phyloP scores from a whole-genome alignment of 83 land plant species.

The Diphasiastrum complanatum region DNA sequence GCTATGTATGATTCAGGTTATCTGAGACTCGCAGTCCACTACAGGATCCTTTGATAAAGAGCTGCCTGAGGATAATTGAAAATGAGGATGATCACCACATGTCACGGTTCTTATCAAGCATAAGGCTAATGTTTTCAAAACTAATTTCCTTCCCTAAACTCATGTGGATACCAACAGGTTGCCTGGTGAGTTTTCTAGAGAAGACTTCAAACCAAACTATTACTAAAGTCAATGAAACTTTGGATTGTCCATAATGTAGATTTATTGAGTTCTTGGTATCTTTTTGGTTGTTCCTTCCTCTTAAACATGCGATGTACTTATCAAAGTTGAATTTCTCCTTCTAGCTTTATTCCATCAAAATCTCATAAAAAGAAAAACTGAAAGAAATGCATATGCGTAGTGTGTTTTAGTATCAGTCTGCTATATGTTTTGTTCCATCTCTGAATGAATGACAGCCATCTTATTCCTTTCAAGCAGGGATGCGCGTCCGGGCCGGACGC shows the following conservation, averaged over 20 bases:
- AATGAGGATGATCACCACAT: slow-evolving; percentile 9
- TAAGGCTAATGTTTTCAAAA: slow-evolving; percentile 46
- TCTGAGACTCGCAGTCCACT: slow-evolving; percentile 54
- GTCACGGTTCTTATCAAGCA: slow-evolving; percentile 28
- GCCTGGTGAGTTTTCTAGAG: slow-evolving; percentile 48
- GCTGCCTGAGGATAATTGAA: slow-evolving; percentile 54
- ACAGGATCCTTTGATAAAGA: slow-evolving; percentile 58
- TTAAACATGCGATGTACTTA: no score
- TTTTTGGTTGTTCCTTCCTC: background rate
- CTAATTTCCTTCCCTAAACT: slow-evolving; percentile 52
- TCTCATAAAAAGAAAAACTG: no score
- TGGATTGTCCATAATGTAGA: background rate
- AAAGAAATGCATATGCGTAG: no score
- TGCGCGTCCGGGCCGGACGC: no score
- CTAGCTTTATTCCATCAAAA: no score
- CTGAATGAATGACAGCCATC: no score
- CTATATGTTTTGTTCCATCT: no score
- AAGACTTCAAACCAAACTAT: background rate
- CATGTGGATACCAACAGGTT: slow-evolving; percentile 91
- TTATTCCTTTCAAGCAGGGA: no score
- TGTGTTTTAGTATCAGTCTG: no score
- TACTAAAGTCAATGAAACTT: background rate
- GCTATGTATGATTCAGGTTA: background rate
- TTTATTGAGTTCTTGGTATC: background rate
- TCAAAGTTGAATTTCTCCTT: no score